Evolutionary conservation across 805 yeast species (phyloP).

Genomic region (Wickerhamomyces pijperi): DNA sequence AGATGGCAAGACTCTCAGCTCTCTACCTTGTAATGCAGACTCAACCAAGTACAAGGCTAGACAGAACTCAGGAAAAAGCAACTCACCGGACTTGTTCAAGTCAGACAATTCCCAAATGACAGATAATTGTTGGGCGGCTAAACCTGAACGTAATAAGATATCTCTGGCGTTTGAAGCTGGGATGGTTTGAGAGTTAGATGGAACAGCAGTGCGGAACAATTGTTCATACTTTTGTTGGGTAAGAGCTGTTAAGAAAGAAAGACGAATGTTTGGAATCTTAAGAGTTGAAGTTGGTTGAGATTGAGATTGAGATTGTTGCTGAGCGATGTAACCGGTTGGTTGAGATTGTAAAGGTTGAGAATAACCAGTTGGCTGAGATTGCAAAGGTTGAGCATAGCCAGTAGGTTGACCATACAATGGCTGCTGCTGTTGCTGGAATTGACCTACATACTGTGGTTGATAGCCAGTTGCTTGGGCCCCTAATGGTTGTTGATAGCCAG

Average conservation of each 20-base stretch:
- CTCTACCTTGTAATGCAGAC: conserved; percentile 62
- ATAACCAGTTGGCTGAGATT: conserved; percentile 5
- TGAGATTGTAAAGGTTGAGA: conserved; percentile 16
- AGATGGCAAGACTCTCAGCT: conserved; percentile 57
- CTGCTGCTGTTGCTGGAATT: conserved; percentile 19
- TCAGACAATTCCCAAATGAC: conserved; percentile 91
- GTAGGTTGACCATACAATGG: conserved; percentile 15
- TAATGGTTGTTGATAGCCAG: conserved; percentile 19
- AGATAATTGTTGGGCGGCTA: conserved; percentile 64
- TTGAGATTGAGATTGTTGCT: neutral
- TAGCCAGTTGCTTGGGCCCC: conserved; percentile 17
- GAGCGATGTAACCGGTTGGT: conserved; percentile 20
- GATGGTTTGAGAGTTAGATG: conserved; percentile 36
- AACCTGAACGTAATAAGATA: conserved; percentile 68
- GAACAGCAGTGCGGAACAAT: conserved; percentile 70
- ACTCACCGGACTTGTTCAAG: conserved; percentile 72
- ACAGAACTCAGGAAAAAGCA: conserved; percentile 90
- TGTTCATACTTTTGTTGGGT: conserved; percentile 85
- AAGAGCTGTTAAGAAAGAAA: conserved; percentile 72
- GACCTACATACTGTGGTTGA: conserved; percentile 23
- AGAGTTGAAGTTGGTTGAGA: conserved; percentile 34
- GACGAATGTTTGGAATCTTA: conserved; percentile 63
- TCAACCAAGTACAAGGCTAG: conserved; percentile 83
- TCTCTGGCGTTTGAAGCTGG: conserved; percentile 68
- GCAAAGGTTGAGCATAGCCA: conserved; percentile 12